Evolutionary conservation across 108 stramenopile species (phyloP), one percentile per base, ranked within the genome.

Genomic region (Fragilaria crotonensis): DNA sequence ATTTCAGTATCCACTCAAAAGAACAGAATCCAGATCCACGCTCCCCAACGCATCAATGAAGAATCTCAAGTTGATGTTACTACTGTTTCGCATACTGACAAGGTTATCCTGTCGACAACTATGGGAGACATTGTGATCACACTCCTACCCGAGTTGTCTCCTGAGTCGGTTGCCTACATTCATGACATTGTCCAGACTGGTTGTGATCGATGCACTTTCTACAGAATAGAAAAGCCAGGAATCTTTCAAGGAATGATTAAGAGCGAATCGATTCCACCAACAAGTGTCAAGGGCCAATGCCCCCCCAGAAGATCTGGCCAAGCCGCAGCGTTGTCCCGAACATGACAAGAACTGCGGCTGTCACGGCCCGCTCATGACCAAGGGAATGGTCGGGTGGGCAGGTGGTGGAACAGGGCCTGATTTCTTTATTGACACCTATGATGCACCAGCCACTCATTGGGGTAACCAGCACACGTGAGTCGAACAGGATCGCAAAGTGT

Each of bases 131-230:
- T 90, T 33, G 52, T 50, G 17, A 82, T 90, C 52, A 5, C 33
- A 23, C 57, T 90, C 25, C 59, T 72, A 20, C 83, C 84, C 1
- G 72, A 86, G 19, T 62, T 72, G 7, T 75, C 83, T 0, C 33
- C 46, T 0, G 71, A 60, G 30, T 86, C 84, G 2, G 73, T 82
- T 0, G 60, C 80, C 9, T 90, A 90, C 55, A 58, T 90, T 31
- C 55, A 68, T 9, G 21, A 63, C 44, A 51, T 85, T n/a, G 70
- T 81, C 5, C 56, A 70, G 18, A 59, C 45, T 22, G 41, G 53
- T n/a, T 89, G 87, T 52, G 51, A 71, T 48, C 60, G 76, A 48
- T 90, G 89, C 46, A 70, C 71, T 9, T 82, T 90, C 54, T 90
- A 90, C 60, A 69, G 89, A 26, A 76, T 83, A 47, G 89, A 90